Evolutionary conservation across 2,329 filamentous ascomycete genomes (phyloP).

Genomic region (Penicillium vulpinum): DNA sequence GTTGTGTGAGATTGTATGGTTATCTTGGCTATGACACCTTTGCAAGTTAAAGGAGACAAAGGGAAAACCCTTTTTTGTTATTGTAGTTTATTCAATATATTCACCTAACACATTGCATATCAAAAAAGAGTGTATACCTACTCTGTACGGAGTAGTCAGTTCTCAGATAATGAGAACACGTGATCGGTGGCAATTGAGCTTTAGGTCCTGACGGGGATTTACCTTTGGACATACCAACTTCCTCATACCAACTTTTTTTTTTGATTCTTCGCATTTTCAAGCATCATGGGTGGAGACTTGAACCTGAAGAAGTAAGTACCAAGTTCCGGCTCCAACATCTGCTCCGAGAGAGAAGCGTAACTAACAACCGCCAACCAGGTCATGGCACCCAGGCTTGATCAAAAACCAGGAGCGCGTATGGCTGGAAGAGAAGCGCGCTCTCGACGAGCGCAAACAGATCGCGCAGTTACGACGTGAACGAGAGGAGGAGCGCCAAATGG

Average conservation of each 20-base stretch:
- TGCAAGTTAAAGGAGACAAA: not conserved
- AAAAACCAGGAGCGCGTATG: slow-evolving; percentile 90
- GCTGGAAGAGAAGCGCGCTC: slow-evolving; percentile 86
- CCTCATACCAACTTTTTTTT: not conserved
- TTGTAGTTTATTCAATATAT: not conserved
- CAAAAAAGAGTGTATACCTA: not conserved
- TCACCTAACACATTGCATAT: not conserved
- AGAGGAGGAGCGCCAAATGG: slow-evolving; percentile 87
- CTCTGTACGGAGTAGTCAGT: no score
- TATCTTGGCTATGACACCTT: not conserved
- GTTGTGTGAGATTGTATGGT: not conserved
- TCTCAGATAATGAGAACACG: not conserved
- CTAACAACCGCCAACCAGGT: slow-evolving; percentile 47
- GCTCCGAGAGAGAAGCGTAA: slow-evolving; percentile 1
- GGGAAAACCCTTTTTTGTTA: no score
- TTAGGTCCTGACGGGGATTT: not conserved
- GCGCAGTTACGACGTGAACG: slow-evolving; percentile 90
- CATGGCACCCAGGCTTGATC: slow-evolving; percentile 88
- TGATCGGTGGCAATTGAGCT: slow-evolving; percentile 5
- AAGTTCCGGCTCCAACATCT: not conserved
- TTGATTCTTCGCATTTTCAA: not conserved
- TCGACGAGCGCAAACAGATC: slow-evolving; percentile 92
- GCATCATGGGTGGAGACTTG: slow-evolving; percentile 87
- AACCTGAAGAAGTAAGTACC: slow-evolving; percentile 75
- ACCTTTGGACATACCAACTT: not conserved